A percentile compares a stretch with the other conserved stretches of the same genome.
Evolutionary conservation across 768 basidiomycete genomes (phyloP).

Genomic region (Mycena galericulata): DNA sequence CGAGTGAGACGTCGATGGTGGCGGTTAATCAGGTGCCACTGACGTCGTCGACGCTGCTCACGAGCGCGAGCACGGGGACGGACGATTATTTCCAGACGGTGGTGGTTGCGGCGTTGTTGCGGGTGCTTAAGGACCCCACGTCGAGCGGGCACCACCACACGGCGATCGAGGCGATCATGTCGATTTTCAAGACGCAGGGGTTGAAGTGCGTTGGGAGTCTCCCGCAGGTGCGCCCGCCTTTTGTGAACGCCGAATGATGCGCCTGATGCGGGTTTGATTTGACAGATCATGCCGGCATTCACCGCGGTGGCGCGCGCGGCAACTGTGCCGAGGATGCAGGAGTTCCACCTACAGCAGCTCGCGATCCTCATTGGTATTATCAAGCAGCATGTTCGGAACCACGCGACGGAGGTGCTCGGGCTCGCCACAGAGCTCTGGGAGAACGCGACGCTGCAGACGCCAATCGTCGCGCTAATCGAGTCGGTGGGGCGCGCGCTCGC

Average conservation of each 20-base stretch:
- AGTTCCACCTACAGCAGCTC: conserved; percentile 95
- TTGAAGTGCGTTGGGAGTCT: conserved; percentile 97
- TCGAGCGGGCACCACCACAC: conserved; percentile 89
- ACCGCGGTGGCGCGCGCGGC: conserved; percentile 88
- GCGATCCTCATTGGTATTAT: conserved; percentile 96
- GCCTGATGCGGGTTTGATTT: not conserved
- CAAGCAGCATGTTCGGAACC: conserved; percentile 96
- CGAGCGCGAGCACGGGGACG: conserved; percentile 68
- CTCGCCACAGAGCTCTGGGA: conserved; percentile 95
- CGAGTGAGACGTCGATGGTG: conserved; percentile 67
- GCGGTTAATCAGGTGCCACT: conserved; percentile 78
- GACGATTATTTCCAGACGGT: conserved; percentile 99
- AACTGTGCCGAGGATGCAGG: conserved; percentile 79
- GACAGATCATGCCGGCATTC: conserved; percentile 94
- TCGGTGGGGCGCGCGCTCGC: conserved; percentile 93
- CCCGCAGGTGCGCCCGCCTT: conserved; percentile 74
- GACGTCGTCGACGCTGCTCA: conserved; percentile 56
- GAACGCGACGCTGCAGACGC: conserved; percentile 84
- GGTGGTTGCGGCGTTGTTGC: conserved; percentile 88
- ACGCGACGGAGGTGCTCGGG: conserved; percentile 85
- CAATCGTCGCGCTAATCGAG: conserved; percentile 93
- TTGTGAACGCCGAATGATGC: not conserved
- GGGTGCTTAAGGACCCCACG: conserved; percentile 90
- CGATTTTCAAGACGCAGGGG: conserved; percentile 98
- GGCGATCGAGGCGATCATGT: conserved; percentile 98